A percentile compares a stretch with the other conserved stretches of the same genome.
Evolutionary conservation across 768 basidiomycete genomes (phyloP).

Genomic region (Rhizopogon vinicolor): DNA sequence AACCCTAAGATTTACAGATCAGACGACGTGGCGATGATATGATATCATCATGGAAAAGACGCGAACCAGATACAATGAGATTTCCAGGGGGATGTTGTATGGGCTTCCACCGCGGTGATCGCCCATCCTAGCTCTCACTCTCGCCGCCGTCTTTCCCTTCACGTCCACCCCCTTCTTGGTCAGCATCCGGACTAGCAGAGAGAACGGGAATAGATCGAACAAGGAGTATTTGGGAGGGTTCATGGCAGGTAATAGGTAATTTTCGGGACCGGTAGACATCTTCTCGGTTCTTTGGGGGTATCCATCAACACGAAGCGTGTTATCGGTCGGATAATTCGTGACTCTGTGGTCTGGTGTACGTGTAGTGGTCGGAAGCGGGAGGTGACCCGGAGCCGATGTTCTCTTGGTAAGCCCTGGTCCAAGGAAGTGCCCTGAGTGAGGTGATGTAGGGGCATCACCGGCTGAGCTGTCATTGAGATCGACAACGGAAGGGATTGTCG

Average conservation of each 20-base stretch:
- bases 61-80: slow-evolving; percentile 62
- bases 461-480: slow-evolving; percentile 17
- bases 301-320: slow-evolving; percentile 4
- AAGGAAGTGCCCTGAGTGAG: slow-evolving; percentile 5
- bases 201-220: slow-evolving; percentile 70
- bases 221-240: slow-evolving; percentile 56
- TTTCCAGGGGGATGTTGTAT: slow-evolving; percentile 66
- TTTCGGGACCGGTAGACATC: slow-evolving; percentile 24
- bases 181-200: slow-evolving; percentile 45
- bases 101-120: slow-evolving; percentile 33
- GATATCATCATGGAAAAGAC: background rate
- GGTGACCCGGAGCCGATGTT: slow-evolving; percentile 14
- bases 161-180: slow-evolving; percentile 44
- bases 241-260: slow-evolving; percentile 44
- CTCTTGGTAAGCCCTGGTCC: background rate
- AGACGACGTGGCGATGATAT: background rate
- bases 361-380: slow-evolving; percentile 25
- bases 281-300: slow-evolving; percentile 2
- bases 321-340: slow-evolving; percentile 7
- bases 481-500: slow-evolving; percentile 38
- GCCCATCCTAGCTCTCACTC: slow-evolving; percentile 45
- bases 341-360: slow-evolving; percentile 12
- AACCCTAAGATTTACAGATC: slow-evolving; percentile 41
- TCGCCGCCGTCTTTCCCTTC: slow-evolving; percentile 60
- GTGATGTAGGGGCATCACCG: slow-evolving; percentile 3